phyloP scores from a whole-genome alignment of 108 stramenopile species.

The Skeletonema tropicum region DNA sequence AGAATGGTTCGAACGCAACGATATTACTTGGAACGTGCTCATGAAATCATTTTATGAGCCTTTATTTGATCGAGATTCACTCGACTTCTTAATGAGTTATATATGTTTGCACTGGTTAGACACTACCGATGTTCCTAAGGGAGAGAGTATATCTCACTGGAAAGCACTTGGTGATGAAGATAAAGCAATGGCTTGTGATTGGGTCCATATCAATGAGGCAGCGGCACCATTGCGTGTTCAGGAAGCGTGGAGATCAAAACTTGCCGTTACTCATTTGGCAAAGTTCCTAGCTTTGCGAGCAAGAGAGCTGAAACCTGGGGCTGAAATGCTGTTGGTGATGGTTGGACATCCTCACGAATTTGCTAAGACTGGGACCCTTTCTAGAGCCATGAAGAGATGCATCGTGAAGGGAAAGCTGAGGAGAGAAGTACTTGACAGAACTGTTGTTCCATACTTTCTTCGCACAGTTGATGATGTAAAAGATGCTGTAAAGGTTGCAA shows the following conservation, averaged over 20 bases:
- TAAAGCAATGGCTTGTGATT: neutral
- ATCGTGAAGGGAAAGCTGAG: constrained; percentile 28
- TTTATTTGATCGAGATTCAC: constrained; percentile 25
- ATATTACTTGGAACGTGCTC: constrained; percentile 8
- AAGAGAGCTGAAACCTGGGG: constrained; percentile 40
- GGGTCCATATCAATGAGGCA: constrained; percentile 22
- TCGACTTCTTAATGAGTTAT: constrained; percentile 42
- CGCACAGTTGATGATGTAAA: constrained; percentile 21
- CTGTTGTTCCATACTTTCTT: constrained; percentile 36
- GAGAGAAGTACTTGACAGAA: constrained; percentile 15
- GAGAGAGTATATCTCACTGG: constrained; percentile 23
- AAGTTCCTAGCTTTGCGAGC: constrained; percentile 40
- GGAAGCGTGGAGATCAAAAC: constrained; percentile 28
- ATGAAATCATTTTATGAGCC: constrained; percentile 45
- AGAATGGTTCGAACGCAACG: constrained; percentile 13
- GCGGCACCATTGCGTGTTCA: constrained; percentile 18
- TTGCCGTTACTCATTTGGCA: constrained; percentile 35
- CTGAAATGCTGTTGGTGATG: constrained; percentile 45
- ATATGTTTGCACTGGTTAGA: constrained; percentile 50
- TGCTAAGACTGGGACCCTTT: constrained; percentile 18
- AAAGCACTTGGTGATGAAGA: constrained; percentile 24
- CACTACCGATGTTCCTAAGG: constrained; percentile 15
- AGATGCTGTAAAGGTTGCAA: constrained; percentile 26
- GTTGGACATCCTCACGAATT: constrained; percentile 39
- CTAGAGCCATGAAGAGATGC: constrained; percentile 36